phyloP scores from a whole-genome alignment of 306 rosid species.

The Citrullus mucosospermus region DNA sequence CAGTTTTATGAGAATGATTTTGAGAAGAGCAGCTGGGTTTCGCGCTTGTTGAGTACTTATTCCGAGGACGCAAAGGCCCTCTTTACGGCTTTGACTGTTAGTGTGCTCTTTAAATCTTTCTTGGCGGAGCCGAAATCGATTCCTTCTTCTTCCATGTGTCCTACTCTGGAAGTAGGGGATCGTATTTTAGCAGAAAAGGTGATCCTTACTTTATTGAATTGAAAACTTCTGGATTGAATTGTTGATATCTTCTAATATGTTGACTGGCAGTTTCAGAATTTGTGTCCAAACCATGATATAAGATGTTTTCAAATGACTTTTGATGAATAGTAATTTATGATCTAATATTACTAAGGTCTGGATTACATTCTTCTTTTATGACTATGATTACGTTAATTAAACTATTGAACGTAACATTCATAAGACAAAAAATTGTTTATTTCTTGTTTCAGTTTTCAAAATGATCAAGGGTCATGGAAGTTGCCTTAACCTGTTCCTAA shows the following conservation, averaged over 20 bases:
- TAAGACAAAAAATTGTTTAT: not conserved
- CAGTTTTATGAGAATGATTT: constrained; percentile 11
- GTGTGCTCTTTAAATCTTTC: constrained; percentile 53
- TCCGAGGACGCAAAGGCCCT: constrained; percentile 82
- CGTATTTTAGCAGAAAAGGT: constrained; percentile 94
- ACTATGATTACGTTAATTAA: not conserved
- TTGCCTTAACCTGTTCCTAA: not conserved
- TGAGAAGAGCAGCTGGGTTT: constrained; percentile 48
- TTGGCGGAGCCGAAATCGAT: constrained; percentile 91
- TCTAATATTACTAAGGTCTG: not conserved
- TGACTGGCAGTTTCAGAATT: not conserved
- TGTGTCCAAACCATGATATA: not conserved
- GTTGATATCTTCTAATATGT: not conserved
- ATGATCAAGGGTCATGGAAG: not conserved
- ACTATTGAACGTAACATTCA: not conserved
- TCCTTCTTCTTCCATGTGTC: constrained; percentile 94
- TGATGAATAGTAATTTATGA: not conserved
- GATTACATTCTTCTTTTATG: not conserved
- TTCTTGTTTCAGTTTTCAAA: not conserved
- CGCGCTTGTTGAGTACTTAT: constrained; percentile 40
- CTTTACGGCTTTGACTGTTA: constrained; percentile 74
- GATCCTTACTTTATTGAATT: not conserved
- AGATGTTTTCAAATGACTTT: not conserved
- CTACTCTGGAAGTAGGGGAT: constrained; percentile 82
- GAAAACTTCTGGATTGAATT: not conserved